Conservation (phyloP, 176 grass and related monocot genomes). For the Phoenix roebelenii region DNA sequence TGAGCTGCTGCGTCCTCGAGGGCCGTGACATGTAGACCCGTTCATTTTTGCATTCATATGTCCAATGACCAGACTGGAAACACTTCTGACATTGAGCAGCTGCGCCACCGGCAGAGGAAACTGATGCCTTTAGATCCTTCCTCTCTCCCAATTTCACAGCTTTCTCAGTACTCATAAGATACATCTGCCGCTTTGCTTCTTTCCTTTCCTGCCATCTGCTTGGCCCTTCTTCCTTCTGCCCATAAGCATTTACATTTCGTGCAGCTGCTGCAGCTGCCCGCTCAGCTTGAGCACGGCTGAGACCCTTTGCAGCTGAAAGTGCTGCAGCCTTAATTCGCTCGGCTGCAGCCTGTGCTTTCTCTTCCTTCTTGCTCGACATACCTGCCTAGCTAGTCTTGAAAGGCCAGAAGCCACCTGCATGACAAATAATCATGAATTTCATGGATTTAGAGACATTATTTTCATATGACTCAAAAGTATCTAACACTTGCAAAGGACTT, state of each 20-base stretch:
- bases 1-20: conserved; percentile 51
- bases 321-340: conserved; percentile 51
- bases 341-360: conserved; percentile 34
- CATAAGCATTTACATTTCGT: conserved; percentile 78
- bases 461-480: too few relatives aligned
- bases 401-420: too few relatives aligned
- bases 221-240: conserved; percentile 78
- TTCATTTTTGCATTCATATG: conserved; percentile 78
- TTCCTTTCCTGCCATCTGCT: conserved; percentile 73
- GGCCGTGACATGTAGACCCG: conserved; percentile 53
- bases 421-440: too few relatives aligned
- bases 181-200: conserved; percentile 79
- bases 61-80: conserved; percentile 73
- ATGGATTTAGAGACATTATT: too few relatives aligned
- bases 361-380: conserved; percentile 58
- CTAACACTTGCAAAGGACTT: too few relatives aligned
- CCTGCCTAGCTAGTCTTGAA: too few relatives aligned
- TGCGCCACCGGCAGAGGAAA: conserved; percentile 22
- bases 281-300: conserved; percentile 76
- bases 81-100: conserved; percentile 66
- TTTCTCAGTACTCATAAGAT: conserved; percentile 78
- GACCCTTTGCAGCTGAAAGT: conserved; percentile 52
- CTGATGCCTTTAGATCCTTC: conserved; percentile 37
- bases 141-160: conserved; percentile 58
- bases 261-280: conserved; percentile 40